Percentiles rank a stretch among this genome's conserved stretches.
Conservation (phyloP, 2,329 filamentous ascomycete species). For the Phaeophleospora eucalypticola region DNA sequence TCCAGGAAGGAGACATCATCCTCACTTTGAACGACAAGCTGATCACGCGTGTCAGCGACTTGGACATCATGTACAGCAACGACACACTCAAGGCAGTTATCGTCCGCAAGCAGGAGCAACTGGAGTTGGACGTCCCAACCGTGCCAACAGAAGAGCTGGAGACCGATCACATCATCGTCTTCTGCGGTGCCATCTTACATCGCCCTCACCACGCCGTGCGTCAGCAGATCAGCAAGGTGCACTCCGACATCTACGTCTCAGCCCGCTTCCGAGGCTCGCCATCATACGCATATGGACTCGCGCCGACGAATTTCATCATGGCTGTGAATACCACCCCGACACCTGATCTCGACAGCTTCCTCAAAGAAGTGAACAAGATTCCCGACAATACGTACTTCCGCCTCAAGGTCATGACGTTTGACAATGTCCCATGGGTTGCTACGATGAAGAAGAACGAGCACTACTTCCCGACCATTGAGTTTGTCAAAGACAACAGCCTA, state of each 20-base stretch:
- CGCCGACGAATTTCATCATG: conserved; percentile 95
- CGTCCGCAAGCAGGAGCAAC: conserved; percentile 76
- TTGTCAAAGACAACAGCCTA: conserved; percentile 53
- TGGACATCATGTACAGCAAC: conserved; percentile 95
- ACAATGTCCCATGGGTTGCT: conserved; percentile 98
- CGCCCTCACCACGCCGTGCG: conserved; percentile 92
- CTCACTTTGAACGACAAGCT: conserved; percentile 86
- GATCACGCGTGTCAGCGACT: conserved; percentile 86
- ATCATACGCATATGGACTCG: conserved; percentile 83
- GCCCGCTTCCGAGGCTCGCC: conserved; percentile 79
- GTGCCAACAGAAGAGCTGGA: conserved; percentile 87
- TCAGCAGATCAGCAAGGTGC: conserved; percentile 94
- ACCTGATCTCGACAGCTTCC: conserved; percentile 73
- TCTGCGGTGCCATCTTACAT: conserved; percentile 92
- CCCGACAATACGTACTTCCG: conserved; percentile 98
- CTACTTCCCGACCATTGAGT: conserved; percentile 71
- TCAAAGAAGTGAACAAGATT: conserved; percentile 78
- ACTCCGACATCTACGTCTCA: conserved; percentile 94
- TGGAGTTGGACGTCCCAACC: conserved; percentile 73
- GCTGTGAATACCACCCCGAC: conserved; percentile 89
- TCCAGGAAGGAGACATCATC: conserved; percentile 88
- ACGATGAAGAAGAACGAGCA: conserved; percentile 99
- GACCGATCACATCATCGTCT: conserved; percentile 85
- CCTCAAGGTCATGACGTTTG: conserved; percentile 94
- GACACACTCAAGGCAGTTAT: conserved; percentile 78